phyloP scores from a whole-genome alignment of 2,329 filamentous ascomycete genomes.

The Fusarium decemcellulare region DNA sequence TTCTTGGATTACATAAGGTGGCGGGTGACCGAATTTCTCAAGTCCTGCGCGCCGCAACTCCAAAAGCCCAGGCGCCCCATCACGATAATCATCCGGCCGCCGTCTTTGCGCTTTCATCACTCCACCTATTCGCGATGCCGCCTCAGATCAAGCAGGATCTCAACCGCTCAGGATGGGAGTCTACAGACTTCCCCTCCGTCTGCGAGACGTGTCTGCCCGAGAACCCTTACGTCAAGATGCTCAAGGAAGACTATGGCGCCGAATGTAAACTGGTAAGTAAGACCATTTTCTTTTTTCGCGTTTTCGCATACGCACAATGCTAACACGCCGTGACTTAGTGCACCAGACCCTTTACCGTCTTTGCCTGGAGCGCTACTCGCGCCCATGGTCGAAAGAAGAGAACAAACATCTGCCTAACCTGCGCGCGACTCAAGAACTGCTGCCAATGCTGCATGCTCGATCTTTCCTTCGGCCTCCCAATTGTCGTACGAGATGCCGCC shows the following conservation, averaged over 20 bases:
- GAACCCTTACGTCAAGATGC: constrained; percentile 98
- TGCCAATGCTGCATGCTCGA: constrained; percentile 99
- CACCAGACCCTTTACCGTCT: constrained; percentile 95
- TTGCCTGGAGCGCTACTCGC: constrained; percentile 94
- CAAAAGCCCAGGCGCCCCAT: constrained; percentile 41
- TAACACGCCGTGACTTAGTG: constrained; percentile 62
- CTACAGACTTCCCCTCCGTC: constrained; percentile 89
- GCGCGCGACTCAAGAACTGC: constrained; percentile 97
- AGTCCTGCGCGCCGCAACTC: constrained; percentile 39
- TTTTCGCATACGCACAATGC: constrained; percentile 8
- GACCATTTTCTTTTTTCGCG: background rate
- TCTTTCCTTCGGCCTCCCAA: constrained; percentile 93
- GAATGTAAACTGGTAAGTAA: constrained; percentile 77
- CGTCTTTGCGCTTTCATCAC: constrained; percentile 37
- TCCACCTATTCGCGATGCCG: constrained; percentile 69
- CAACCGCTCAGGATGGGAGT: constrained; percentile 96
- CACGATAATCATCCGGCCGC: constrained; percentile 29
- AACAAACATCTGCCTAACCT: constrained; percentile 96
- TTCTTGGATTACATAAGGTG: constrained; percentile 44
- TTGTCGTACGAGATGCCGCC: constrained; percentile 94
- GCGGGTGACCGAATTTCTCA: constrained; percentile 45
- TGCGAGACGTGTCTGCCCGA: constrained; percentile 95
- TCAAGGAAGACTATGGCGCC: constrained; percentile 95
- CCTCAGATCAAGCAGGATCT: constrained; percentile 97
- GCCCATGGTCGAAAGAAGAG: constrained; percentile 90